A percentile compares a stretch with the other conserved stretches of the same genome.
phyloP scores from a whole-genome alignment of 805 yeast genomes.

The Teunomyces funiuensis region DNA sequence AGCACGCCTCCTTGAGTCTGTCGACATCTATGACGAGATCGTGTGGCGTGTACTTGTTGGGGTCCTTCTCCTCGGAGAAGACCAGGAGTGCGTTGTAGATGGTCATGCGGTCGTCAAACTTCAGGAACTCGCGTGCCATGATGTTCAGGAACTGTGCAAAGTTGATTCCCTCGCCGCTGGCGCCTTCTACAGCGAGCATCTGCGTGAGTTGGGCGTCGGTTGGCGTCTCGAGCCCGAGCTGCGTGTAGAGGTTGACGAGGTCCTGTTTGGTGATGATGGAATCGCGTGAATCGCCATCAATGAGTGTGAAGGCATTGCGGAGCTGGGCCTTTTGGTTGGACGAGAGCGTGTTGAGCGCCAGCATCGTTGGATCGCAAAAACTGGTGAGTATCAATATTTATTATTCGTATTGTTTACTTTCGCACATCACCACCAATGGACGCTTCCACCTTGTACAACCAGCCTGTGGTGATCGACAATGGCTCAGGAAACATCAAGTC shows the following conservation, averaged over 20 bases:
- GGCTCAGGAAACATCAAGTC: slow-evolving; percentile 86
- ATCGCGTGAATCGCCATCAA: slow-evolving; percentile 78
- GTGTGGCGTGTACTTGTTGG: slow-evolving; percentile 14
- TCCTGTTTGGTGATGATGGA: slow-evolving; percentile 59
- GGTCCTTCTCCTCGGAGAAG: slow-evolving; percentile 39
- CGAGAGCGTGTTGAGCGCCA: slow-evolving; percentile 45
- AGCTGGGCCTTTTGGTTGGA: slow-evolving; percentile 64
- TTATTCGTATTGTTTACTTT: not conserved
- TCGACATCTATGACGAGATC: slow-evolving; percentile 49
- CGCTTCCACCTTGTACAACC: slow-evolving; percentile 32
- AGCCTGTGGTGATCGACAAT: slow-evolving; percentile 47
- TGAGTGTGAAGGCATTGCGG: slow-evolving; percentile 72
- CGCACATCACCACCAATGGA: slow-evolving; percentile 8
- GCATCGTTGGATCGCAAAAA: no score
- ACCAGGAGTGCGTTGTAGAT: slow-evolving; percentile 59
- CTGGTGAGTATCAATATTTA: no score
- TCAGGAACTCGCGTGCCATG: slow-evolving; percentile 55
- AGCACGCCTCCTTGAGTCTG: slow-evolving; percentile 48
- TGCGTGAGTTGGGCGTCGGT: slow-evolving; percentile 40
- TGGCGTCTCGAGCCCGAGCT: slow-evolving; percentile 50
- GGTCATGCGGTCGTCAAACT: slow-evolving; percentile 51
- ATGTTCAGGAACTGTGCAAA: slow-evolving; percentile 67
- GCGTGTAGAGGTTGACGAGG: slow-evolving; percentile 51
- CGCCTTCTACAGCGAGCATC: slow-evolving; percentile 47
- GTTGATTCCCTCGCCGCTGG: slow-evolving; percentile 38